Evolutionary conservation across 305 asterid genomes (phyloP), one percentile per base, ranked within the genome.

Genomic region (Ilex paraguariensis): DNA sequence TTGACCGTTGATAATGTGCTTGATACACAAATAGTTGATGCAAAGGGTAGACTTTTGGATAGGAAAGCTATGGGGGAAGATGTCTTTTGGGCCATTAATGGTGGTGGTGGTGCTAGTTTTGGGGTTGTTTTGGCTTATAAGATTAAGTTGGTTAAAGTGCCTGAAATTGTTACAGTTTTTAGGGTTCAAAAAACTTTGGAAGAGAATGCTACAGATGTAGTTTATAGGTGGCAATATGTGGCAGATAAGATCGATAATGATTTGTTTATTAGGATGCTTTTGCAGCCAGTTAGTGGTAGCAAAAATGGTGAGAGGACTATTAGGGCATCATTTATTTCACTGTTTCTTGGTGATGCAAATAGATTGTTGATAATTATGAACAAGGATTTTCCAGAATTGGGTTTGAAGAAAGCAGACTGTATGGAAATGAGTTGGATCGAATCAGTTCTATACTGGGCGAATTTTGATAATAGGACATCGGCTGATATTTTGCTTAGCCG

Each of bases 101-200:
- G 85, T 0, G 85, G 85, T 33, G 80, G 80, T 15, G 82, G 76
- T 8, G 77, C 80, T 7, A 80, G 85, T 57, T 80, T 80, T 39
- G 74, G 82, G 2, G 78, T 80, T 0, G 49, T 80, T 3, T 17
- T 77, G 5, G 59, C 81, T 1, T 77, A 63, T 63, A 65, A 66
- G 61, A 44, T 80, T 7, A 42, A 64, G 51, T 71, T 80, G 1
- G 80, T 80, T 9, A 52, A 8, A 0, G 72, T 77, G 21, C 85
- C 85, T 0, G 56, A 53, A 0, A n/a, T 2, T 0, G 71, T 65
- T 30, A 57, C 78, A 8, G 63, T 68, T 51, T 73, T 69, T 13
- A 60, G 66, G 12, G 60, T 56, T 10, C 61, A 60, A 44, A 45
- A 17, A 13, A 48, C 31, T 30, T 33, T 44, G 57, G 62, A 44